Base-by-base conservation (phyloP, 371 early-diverging fungal species). In the Circinella umbellata region DNA sequence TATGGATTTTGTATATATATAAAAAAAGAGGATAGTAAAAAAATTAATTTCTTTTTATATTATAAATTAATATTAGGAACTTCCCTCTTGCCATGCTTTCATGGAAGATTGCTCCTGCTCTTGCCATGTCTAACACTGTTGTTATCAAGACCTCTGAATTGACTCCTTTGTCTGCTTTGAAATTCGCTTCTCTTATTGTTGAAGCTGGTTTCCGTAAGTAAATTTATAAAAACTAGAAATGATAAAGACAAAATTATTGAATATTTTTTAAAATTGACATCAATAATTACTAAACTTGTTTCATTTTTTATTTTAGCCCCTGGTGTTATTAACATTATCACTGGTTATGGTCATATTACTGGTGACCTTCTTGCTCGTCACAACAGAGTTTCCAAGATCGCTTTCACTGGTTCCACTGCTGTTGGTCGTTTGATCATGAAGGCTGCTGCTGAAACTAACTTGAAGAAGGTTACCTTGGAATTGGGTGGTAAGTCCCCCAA, bases 401-500 rank as follows among this genome's bases (percentile, higher is more conserved):
- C 90, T 18, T 91, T 91, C 76, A 91, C 91, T 27, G 91, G 91
- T 53, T 81, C 82, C 63, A 89, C 89, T 17, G 62, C 70, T 15
- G 81, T 80, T 18, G 90, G 91, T 27, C 82, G 88, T 60, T 69
- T 73, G 61, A 76, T 91, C 64, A 80, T 88, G 82, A 78, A 78
- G 64, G 80, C 85, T 36, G 81, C 87, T 64, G 75, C 94, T 10
- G 89, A 86, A 63, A 84, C 85, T 66, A 92, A 89, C 64, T 85
- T 95, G 68, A 95, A 95, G 84, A 90, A 88, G 73, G 84, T 93
- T 8, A 90, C 94, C 9, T 75, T 95, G 61, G 95, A 95, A 76
- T 78, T 95, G 7, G 95, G 95, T 51, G 95, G 94, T 66, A 95
- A 95, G 66, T 94, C 96, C 3, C 93, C 97, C 48, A 93, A 93